phyloP scores from a whole-genome alignment of 371 early-diverging fungal species.

The Mortierella sp. region DNA sequence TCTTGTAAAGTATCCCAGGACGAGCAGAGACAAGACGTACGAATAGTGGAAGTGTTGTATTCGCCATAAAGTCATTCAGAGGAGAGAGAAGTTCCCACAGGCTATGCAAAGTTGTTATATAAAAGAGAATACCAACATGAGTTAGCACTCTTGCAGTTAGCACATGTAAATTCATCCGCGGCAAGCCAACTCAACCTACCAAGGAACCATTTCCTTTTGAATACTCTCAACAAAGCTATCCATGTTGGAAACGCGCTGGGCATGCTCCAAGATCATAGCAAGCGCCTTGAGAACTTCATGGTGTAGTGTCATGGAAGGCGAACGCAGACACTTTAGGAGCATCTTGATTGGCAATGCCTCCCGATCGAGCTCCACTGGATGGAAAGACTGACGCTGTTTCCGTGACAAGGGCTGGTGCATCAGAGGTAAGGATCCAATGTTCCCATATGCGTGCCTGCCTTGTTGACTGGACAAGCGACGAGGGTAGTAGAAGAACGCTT shows the following conservation, averaged over 20 bases:
- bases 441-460: not conserved
- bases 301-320: constrained; percentile 20
- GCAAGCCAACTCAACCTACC: constrained; percentile 14
- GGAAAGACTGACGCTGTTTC: constrained; percentile 15
- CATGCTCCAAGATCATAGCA: constrained; percentile 28
- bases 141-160: too few relatives aligned
- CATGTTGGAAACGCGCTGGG: constrained; percentile 32
- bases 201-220: constrained; percentile 29
- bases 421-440: constrained; percentile 1
- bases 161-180: too few relatives aligned
- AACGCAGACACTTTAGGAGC: constrained; percentile 27
- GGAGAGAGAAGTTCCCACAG: constrained; percentile 48
- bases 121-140: not conserved
- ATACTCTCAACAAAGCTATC: constrained; percentile 37
- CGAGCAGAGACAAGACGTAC: constrained; percentile 23
- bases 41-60: constrained; percentile 36
- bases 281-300: constrained; percentile 27
- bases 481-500: too few relatives aligned
- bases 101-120: constrained; percentile 8
- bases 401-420: constrained; percentile 19
- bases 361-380: constrained; percentile 16
- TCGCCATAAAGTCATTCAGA: constrained; percentile 39
- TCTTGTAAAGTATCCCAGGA: constrained; percentile 27
- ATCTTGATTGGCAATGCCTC: constrained; percentile 16
- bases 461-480: constrained; percentile 13